phyloP scores from a whole-genome alignment of 2,329 filamentous ascomycete species.

The Fusarium domesticum region DNA sequence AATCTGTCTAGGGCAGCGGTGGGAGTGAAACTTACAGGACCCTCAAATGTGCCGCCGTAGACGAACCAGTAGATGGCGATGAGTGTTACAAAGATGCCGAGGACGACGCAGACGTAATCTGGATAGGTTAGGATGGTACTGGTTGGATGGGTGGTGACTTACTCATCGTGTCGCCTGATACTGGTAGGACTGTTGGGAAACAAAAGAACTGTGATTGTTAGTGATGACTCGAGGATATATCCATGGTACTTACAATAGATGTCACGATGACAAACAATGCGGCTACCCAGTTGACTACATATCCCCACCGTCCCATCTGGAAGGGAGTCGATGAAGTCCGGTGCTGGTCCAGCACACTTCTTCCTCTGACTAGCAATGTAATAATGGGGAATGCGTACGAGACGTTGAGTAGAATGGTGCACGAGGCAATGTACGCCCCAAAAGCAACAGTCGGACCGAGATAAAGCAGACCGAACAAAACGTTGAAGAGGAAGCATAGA shows the following conservation, averaged over 20 bases:
- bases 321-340: conserved; percentile 7
- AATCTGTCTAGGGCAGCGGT: too few relatives aligned
- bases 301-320: conserved; percentile 8
- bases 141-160: background rate
- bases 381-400: conserved; percentile 12
- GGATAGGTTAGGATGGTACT: background rate
- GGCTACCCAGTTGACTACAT: conserved; percentile 5
- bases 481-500: conserved; percentile 9
- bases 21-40: conserved; percentile 8
- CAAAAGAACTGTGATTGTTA: conserved; percentile 12
- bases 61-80: conserved; percentile 8
- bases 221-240: background rate
- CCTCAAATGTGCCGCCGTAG: conserved; percentile 9
- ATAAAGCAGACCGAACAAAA: conserved; percentile 11
- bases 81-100: conserved; percentile 30
- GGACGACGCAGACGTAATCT: conserved; percentile 37
- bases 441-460: conserved; percentile 12
- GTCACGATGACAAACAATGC: conserved; percentile 8
- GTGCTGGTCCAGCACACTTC: background rate
- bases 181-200: conserved; percentile 10
- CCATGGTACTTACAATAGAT: conserved; percentile 6
- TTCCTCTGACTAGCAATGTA: conserved; percentile 6
- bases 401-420: conserved; percentile 13
- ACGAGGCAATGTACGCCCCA: conserved; percentile 10
- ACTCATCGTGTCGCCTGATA: conserved; percentile 14